Percentiles rank a stretch among this genome's conserved stretches.
phyloP scores from a whole-genome alignment of 2,329 filamentous ascomycete species.

The Beauveria medogensis region DNA sequence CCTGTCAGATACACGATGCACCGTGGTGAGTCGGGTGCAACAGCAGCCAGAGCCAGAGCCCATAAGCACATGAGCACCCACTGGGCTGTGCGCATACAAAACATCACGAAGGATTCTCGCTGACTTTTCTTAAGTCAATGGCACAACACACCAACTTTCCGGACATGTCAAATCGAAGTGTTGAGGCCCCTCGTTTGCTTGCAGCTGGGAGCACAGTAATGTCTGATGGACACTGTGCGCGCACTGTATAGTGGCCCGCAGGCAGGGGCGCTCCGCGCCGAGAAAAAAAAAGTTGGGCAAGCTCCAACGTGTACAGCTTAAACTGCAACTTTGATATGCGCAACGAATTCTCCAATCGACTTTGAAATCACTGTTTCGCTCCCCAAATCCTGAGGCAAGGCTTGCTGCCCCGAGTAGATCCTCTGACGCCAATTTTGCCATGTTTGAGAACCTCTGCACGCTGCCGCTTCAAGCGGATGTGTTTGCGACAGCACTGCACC shows the following conservation, averaged over 20 bases:
- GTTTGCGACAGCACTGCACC: slow-evolving; percentile 83
- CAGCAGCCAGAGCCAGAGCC: neutral
- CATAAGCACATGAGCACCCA: neutral
- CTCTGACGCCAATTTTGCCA: slow-evolving; percentile 27
- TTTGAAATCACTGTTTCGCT: neutral
- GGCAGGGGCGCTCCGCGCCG: neutral
- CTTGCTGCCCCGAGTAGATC: neutral
- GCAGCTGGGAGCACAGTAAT: neutral
- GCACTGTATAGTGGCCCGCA: slow-evolving; percentile 2
- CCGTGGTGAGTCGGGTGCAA: neutral
- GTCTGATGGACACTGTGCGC: neutral
- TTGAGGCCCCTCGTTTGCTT: neutral
- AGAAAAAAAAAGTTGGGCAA: neutral
- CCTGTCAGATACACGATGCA: slow-evolving; percentile 39
- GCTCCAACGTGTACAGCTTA: neutral
- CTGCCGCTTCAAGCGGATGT: slow-evolving; percentile 79
- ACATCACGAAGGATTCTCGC: neutral
- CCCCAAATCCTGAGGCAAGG: neutral
- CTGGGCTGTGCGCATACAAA: neutral
- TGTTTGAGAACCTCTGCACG: slow-evolving; percentile 90
- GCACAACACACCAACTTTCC: too few species aligned
- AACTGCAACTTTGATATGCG: neutral
- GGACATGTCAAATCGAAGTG: too few species aligned
- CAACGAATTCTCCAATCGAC: neutral
- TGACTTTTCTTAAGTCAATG: too few species aligned